A percentile compares a stretch with the other conserved stretches of the same genome.
phyloP scores from a whole-genome alignment of 441 rosid genomes.

The Corymbia citriodora region DNA sequence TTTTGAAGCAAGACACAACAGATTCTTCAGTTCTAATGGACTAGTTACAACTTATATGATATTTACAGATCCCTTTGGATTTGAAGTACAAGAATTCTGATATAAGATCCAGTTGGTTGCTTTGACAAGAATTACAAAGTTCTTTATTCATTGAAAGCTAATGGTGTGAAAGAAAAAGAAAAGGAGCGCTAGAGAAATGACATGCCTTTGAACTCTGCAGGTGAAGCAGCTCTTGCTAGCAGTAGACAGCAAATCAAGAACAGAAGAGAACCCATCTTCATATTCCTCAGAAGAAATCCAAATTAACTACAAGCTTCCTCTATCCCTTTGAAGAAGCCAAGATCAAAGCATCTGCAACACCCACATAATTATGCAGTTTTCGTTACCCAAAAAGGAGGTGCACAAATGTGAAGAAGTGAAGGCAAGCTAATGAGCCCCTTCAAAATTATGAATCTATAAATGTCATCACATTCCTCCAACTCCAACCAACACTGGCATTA shows the following conservation, averaged over 20 bases:
- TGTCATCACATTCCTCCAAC: constrained; percentile 3
- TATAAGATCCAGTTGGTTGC: neutral
- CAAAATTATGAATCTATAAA: neutral
- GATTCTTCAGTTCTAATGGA: neutral
- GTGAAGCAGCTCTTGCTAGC: neutral
- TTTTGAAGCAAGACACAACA: neutral
- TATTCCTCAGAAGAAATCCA: neutral
- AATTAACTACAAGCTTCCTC: neutral
- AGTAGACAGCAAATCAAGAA: neutral
- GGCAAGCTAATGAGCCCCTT: neutral
- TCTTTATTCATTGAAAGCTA: neutral
- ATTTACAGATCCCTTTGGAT: neutral
- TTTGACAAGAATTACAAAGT: neutral
- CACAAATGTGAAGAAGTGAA: neutral
- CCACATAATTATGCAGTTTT: neutral
- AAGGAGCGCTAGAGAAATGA: neutral
- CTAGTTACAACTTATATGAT: neutral
- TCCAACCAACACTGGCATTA: neutral
- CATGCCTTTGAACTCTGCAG: neutral
- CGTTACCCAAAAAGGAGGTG: neutral
- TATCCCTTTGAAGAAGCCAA: neutral
- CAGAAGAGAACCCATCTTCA: neutral
- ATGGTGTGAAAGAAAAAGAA: neutral
- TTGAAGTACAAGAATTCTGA: neutral
- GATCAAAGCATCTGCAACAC: neutral